Evolutionary conservation across 2,329 filamentous ascomycete genomes (phyloP).

Genomic region (Mycogone perniciosa): DNA sequence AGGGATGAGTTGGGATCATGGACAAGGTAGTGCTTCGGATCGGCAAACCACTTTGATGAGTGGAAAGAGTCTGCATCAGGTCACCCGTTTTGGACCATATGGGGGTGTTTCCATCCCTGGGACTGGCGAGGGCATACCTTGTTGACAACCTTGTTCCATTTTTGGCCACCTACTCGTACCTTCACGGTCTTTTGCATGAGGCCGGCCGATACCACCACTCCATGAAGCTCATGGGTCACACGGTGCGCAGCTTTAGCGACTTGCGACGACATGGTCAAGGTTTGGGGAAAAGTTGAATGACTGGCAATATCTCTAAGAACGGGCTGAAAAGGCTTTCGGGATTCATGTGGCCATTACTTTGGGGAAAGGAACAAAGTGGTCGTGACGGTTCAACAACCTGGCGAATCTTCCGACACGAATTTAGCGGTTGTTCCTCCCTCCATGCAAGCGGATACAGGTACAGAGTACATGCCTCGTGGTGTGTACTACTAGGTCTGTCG

Average conservation of each 20-base stretch:
- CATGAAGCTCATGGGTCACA: conserved; percentile 48
- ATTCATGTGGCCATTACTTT: too few relatives aligned
- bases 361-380: too few relatives aligned
- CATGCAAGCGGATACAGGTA: too few relatives aligned
- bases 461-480: too few relatives aligned
- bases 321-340: too few relatives aligned
- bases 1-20: conserved; percentile 73
- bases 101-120: neutral
- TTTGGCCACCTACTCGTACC: conserved; percentile 63
- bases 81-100: neutral
- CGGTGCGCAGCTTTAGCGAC: conserved; percentile 36
- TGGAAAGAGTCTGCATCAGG: neutral
- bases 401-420: too few relatives aligned
- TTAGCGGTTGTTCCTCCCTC: too few relatives aligned
- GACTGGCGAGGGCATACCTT: conserved; percentile 48
- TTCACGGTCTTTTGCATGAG: conserved; percentile 75
- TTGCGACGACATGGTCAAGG: conserved; percentile 32
- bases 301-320: too few relatives aligned
- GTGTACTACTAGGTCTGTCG: too few relatives aligned
- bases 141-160: conserved; percentile 65
- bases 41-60: conserved; percentile 48
- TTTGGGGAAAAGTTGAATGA: too few relatives aligned
- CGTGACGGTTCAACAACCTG: too few relatives aligned
- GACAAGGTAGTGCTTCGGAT: conserved; percentile 60
- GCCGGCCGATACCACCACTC: conserved; percentile 71